Base-by-base conservation (phyloP, 1,284 basidiomycete genomes). In the Megacollybia platyphylla region DNA sequence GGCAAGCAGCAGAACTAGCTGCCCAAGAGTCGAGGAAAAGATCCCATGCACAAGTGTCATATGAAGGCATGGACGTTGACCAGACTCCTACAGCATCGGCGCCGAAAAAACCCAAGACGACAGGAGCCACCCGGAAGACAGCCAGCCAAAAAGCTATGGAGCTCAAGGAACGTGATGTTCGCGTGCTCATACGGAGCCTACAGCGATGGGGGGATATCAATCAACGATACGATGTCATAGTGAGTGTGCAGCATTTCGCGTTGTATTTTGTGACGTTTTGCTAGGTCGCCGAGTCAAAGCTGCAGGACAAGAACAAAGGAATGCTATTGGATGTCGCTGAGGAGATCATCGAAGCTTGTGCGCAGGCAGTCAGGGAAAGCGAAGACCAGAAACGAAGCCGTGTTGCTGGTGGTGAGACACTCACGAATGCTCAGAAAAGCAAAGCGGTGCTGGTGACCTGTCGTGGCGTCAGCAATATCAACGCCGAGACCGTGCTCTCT, bases 121-220 rank as follows among this genome's bases (percentile, higher is more conserved):
- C 71, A 46, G 75, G 72, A 30, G 75, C 80, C n/a, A 73, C 73
- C 49, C 72, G 79, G 52, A 89, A 88, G 67, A 87, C 86, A 9
- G 85, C 87, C 4, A 85, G 79, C 40, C 91, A 97, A 64, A 89
- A 90, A 55, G 86, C 93, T 2, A 85, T 97, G 73, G 92, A 97
- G 60, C 71, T 99, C 49, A 97, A 93, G 63, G 93, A 97, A 60
- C 82, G 94, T 39, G 96, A 99, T 58, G 79, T 97, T 29, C 91
- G 96, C 49, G 91, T 94, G 35, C 73, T 99, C 35, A 90, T 97
- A 49, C 79, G 94, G 50, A 94, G 91, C 57, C 71, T 99, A 52
- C 92, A 97, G 57, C 85, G 92, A 45, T 98, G 94, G 92, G 96
- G 96, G 26, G 94, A 98, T 60, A 90, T 98, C 49, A 79, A 91